Evolutionary conservation across 2,329 filamentous ascomycete species (phyloP), one percentile per base, ranked within the genome.

Genomic region (Purpureocillium lavendulum): DNA sequence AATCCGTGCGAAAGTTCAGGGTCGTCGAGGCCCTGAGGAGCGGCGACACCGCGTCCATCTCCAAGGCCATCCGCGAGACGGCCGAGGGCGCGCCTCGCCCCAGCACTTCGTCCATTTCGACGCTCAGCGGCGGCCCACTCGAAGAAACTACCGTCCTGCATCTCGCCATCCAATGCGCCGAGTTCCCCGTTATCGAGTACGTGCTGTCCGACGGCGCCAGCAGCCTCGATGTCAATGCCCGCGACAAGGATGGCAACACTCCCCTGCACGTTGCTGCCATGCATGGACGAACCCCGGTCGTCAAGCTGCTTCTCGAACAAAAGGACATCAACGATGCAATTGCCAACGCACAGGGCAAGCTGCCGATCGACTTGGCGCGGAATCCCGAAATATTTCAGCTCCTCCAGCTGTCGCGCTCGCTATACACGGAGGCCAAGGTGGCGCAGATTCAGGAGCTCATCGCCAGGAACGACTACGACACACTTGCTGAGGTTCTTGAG

Each of bases 371-470:
- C 54, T 70, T 96, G 32, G 87, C 92, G 4, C 81, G 89, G 30
- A 96, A 82, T 18, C 87, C 92, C 1, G 90, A 97, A 14, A 96
- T 97, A 41, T 97, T 94, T 66, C 89, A 97, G 63, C 82, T 90
- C 54, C 73, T 98, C 38, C 92, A 98, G 61, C 79, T 97, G 13
- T 82, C 88, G 8, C 78, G 89, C 33, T 94, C 89, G 4, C 70
- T 96, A 37, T 97, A 90, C 59, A 82, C 94, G 40, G 92, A 98
- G 53, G 75, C 73, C 46, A 94, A 90, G 58, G 79, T 94, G 12
- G 81, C 80, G 53, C 80, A 90, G 56, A 82, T 97, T 7, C 90
- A 97, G 53, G 75, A 81, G 12, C 69, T 95, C 38, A 82, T 96
- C 29, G 69, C 70, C 3, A 70, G 72, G 18, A 77, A 77, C 36